Evolutionary conservation across 2,329 filamentous ascomycete species (phyloP).

Genomic region (Colletotrichum sp.): DNA sequence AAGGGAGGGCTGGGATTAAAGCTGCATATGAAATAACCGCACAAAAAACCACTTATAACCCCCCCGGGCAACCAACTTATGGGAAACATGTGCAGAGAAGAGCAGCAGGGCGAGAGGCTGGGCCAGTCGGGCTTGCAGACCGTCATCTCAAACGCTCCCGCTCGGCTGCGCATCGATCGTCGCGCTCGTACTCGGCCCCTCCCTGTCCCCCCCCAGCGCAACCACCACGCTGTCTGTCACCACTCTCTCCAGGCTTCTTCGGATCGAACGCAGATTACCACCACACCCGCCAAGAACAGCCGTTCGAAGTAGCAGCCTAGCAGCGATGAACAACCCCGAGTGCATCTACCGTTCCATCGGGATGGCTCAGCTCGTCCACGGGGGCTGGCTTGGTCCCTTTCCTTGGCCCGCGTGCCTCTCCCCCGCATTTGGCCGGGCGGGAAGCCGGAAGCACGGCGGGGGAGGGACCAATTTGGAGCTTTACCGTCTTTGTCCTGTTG

Average conservation of each 20-base stretch:
- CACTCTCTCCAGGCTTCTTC: neutral
- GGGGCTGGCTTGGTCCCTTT: neutral
- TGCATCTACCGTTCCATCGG: neutral
- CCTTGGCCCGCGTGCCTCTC: neutral
- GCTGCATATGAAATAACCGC: neutral
- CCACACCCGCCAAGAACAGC: neutral
- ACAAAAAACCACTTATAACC: neutral
- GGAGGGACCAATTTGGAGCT: neutral
- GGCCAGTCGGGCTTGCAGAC: neutral
- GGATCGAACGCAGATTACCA: neutral
- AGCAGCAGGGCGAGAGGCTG: neutral
- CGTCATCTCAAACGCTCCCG: constrained; percentile 11
- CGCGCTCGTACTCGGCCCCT: constrained; percentile 7
- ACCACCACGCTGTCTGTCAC: neutral
- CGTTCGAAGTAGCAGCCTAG: neutral
- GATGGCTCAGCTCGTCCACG: neutral
- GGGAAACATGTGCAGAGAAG: neutral
- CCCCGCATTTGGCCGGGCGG: constrained; percentile 6
- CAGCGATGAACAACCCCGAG: neutral
- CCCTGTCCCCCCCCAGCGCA: neutral
- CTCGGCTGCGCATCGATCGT: constrained; percentile 1
- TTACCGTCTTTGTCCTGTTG: neutral
- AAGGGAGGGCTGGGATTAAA: neutral
- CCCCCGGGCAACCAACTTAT: neutral
- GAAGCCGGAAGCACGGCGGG: neutral